Evolutionary conservation across 306 rosid species (phyloP).

Genomic region (Potentilla sterilis): DNA sequence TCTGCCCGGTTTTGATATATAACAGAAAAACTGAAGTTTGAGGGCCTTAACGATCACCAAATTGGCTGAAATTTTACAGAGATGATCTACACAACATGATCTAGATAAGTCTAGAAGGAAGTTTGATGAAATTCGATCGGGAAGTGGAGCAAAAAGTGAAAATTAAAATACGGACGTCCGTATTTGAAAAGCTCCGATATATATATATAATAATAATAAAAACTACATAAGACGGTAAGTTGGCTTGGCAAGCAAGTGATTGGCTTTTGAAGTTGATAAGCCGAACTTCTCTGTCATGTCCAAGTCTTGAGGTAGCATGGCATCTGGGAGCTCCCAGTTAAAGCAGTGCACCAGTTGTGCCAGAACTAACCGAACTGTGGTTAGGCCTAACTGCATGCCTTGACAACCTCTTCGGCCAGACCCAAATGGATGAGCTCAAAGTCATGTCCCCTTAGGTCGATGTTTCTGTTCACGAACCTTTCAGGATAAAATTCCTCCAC

Average conservation of each 20-base stretch:
- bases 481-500: constrained; percentile 37
- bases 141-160: too few relatives aligned
- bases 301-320: constrained; percentile 8
- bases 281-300: constrained; percentile 37
- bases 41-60: too few relatives aligned
- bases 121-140: too few relatives aligned
- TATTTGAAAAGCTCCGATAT: too few relatives aligned
- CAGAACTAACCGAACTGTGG: neutral
- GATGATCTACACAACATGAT: too few relatives aligned
- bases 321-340: constrained; percentile 38
- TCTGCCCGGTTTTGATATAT: too few relatives aligned
- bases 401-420: constrained; percentile 19
- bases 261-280: neutral
- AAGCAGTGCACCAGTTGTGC: constrained; percentile 38
- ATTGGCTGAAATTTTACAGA: too few relatives aligned
- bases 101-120: too few relatives aligned
- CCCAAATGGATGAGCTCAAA: constrained; percentile 43
- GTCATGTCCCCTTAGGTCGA: constrained; percentile 28
- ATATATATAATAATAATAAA: too few relatives aligned
- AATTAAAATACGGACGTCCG: too few relatives aligned
- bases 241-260: constrained; percentile 23
- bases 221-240: constrained; percentile 26
- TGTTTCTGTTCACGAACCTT: constrained; percentile 24
- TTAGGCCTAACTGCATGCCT: constrained; percentile 6
- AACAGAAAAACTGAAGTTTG: too few relatives aligned